A percentile compares a stretch with the other conserved stretches of the same genome.
phyloP scores from a whole-genome alignment of 225 moss, liverwort and hornwort species.

The Antitrichia curtipendula region DNA sequence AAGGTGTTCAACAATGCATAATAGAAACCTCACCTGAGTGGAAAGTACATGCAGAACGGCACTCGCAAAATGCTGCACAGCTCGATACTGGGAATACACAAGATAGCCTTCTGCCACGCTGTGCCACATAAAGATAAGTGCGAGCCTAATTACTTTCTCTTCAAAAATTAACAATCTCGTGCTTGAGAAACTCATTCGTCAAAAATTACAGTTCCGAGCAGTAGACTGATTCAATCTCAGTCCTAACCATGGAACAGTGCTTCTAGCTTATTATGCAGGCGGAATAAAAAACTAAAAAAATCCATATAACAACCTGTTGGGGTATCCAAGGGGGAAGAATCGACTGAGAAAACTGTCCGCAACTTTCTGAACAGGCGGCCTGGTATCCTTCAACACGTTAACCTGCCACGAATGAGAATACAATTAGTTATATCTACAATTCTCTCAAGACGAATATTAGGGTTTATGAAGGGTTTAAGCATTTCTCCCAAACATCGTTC shows the following conservation, averaged over 20 bases:
- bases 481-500: background rate
- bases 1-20: background rate
- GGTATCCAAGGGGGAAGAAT: constrained; percentile 97
- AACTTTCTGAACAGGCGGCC: constrained; percentile 59
- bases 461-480: constrained; percentile 5
- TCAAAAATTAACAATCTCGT: background rate
- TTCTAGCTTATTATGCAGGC: background rate
- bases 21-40: constrained; percentile 59
- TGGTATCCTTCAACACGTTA: constrained; percentile 60
- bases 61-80: constrained; percentile 97
- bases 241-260: background rate
- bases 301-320: constrained; percentile 42
- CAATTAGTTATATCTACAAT: background rate
- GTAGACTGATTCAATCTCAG: background rate
- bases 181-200: background rate
- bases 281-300: background rate
- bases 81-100: constrained; percentile 92
- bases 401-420: constrained; percentile 29
- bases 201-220: background rate
- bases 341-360: constrained; percentile 82
- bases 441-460: background rate
- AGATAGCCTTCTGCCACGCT: constrained; percentile 96
- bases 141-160: background rate
- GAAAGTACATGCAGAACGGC: constrained; percentile 92
- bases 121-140: background rate